phyloP scores from a whole-genome alignment of 2,329 filamentous ascomycete genomes.

The Cyanodermella asteris region DNA sequence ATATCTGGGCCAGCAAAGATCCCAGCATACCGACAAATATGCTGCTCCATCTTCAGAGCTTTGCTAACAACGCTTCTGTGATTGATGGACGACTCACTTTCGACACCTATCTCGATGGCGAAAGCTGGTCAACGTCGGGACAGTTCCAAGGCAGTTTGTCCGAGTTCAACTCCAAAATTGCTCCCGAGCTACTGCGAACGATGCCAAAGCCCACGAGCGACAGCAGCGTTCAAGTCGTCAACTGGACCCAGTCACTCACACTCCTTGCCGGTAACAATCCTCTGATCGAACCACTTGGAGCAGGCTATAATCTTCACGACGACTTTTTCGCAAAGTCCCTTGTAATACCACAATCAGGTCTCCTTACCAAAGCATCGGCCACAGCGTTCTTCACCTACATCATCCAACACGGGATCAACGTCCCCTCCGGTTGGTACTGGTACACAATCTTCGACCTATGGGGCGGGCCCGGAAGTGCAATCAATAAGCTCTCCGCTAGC shows the following conservation, averaged over 20 bases:
- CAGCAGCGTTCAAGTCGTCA: slow-evolving; percentile 9
- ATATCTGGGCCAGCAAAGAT: no score
- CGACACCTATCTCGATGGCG: slow-evolving; percentile 19
- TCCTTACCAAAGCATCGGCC: slow-evolving; percentile 4
- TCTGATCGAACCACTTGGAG: slow-evolving; percentile 4
- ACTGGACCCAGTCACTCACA: slow-evolving; percentile 18
- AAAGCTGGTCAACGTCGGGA: slow-evolving; percentile 16
- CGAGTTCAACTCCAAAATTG: slow-evolving; percentile 17
- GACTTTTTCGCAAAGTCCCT: slow-evolving; percentile 6
- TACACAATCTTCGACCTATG: slow-evolving; percentile 7
- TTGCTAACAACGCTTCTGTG: slow-evolving; percentile 17
- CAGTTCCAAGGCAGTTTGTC: slow-evolving; percentile 18
- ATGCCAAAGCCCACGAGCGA: slow-evolving; percentile 11
- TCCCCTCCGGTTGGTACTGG: slow-evolving; percentile 3
- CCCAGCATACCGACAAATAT: slow-evolving; percentile 9
- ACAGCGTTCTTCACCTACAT: slow-evolving; percentile 7
- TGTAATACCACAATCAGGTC: slow-evolving; percentile 4
- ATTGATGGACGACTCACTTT: slow-evolving; percentile 20
- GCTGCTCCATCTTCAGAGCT: slow-evolving; percentile 20
- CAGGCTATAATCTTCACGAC: slow-evolving; percentile 5
- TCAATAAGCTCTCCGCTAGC: slow-evolving; percentile 4
- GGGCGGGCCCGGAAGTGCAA: slow-evolving; percentile 5
- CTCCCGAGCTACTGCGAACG: slow-evolving; percentile 17
- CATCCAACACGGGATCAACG: slow-evolving; percentile 5
- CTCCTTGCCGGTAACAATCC: slow-evolving; percentile 13